A percentile compares a stretch with the other conserved stretches of the same genome.
phyloP scores from a whole-genome alignment of 192 early-diverging fungal species.

The Hyaloraphidium curvatum region DNA sequence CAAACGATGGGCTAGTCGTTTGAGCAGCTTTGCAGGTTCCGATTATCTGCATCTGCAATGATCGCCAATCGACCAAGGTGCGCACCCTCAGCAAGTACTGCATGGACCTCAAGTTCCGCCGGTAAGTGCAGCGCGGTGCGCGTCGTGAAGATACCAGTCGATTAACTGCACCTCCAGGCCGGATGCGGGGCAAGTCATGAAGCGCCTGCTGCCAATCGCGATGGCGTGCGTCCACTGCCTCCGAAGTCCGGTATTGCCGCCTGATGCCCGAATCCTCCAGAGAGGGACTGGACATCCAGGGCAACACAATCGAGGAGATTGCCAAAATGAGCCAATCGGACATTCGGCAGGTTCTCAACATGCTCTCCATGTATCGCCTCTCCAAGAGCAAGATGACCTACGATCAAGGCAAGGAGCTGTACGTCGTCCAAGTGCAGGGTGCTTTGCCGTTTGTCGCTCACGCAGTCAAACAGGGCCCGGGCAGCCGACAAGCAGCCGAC shows the following conservation, averaged over 20 bases:
- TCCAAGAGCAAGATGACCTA: slow-evolving; percentile 43
- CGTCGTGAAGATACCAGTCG: not conserved
- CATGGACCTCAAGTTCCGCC: slow-evolving; percentile 56
- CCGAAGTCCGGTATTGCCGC: not conserved
- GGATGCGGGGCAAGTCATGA: not conserved
- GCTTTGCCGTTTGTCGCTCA: not conserved
- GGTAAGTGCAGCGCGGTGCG: slow-evolving; percentile 12
- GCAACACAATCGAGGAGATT: slow-evolving; percentile 64
- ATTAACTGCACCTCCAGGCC: not conserved
- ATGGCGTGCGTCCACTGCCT: not conserved
- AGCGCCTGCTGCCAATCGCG: not conserved
- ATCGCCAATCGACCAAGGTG: slow-evolving; percentile 67
- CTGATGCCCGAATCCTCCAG: slow-evolving; percentile 11
- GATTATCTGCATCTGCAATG: slow-evolving; percentile 98
- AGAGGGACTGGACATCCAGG: slow-evolving; percentile 53
- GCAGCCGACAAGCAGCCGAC: slow-evolving; percentile 5
- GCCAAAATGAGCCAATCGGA: slow-evolving; percentile 64
- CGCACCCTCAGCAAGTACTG: slow-evolving; percentile 65
- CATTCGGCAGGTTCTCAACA: slow-evolving; percentile 90
- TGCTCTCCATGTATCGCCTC: slow-evolving; percentile 79
- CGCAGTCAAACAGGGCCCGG: no score
- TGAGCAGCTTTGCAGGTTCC: slow-evolving; percentile 38
- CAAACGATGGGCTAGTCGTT: not conserved
- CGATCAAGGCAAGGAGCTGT: slow-evolving; percentile 60
- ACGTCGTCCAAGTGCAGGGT: slow-evolving; percentile 6